Evolutionary conservation across 2,329 filamentous ascomycete genomes (phyloP).

Genomic region (Epicoccum nigrum): DNA sequence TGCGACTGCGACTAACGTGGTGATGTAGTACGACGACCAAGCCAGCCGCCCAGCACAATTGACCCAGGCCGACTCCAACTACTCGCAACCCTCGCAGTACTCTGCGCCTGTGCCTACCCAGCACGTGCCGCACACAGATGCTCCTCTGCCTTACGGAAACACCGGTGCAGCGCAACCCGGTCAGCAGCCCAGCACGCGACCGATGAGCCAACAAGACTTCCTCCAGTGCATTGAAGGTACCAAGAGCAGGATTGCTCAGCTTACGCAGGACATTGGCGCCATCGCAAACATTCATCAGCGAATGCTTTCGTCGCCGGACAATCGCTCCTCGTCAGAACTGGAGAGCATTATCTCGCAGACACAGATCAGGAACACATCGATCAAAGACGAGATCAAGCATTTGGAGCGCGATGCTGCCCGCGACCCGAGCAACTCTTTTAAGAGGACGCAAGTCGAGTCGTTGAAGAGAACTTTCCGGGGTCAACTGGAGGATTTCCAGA

Average conservation of each 20-base stretch:
- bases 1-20: slow-evolving; percentile 17
- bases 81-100: slow-evolving; percentile 49
- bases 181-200: slow-evolving; percentile 54
- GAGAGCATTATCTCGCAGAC: slow-evolving; percentile 73
- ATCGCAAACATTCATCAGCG: slow-evolving; percentile 75
- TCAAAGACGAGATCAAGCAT: slow-evolving; percentile 79
- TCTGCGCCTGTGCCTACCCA: slow-evolving; percentile 38
- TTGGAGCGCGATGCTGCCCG: slow-evolving; percentile 73
- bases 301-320: slow-evolving; percentile 69
- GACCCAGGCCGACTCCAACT: slow-evolving; percentile 46
- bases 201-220: slow-evolving; percentile 70
- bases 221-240: slow-evolving; percentile 69
- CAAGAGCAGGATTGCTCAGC: slow-evolving; percentile 69
- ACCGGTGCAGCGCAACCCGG: slow-evolving; percentile 30
- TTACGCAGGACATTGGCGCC: slow-evolving; percentile 70
- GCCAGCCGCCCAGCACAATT: slow-evolving; percentile 33
- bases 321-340: slow-evolving; percentile 59
- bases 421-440: slow-evolving; percentile 68
- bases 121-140: slow-evolving; percentile 25
- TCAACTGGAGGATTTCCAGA: slow-evolving; percentile 72
- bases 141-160: slow-evolving; percentile 49
- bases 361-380: slow-evolving; percentile 73
- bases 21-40: slow-evolving; percentile 30
- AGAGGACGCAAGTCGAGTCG: slow-evolving; percentile 71
- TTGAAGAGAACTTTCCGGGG: slow-evolving; percentile 75